A percentile compares a stretch with the other conserved stretches of the same genome.
Evolutionary conservation across 352 stramenopile species (phyloP).

Genomic region (Blastocystis sp.): DNA sequence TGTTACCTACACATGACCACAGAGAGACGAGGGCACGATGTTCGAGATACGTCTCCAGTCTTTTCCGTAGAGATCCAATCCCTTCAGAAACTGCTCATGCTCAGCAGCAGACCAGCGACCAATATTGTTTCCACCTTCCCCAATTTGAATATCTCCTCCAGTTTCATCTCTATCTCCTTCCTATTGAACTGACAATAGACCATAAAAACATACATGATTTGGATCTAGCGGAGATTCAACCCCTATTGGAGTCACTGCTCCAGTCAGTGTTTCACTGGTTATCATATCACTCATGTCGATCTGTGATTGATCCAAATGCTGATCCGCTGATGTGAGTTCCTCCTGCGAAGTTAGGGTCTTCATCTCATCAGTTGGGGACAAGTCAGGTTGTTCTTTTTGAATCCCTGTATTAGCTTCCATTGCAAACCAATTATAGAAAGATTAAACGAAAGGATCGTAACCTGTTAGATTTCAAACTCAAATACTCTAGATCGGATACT

Average conservation of each 20-base stretch:
- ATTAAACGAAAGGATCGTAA: not conserved
- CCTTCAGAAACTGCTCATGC: slow-evolving; percentile 76
- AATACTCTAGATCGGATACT: not conserved
- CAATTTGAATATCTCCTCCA: not conserved
- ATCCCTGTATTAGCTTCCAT: not conserved
- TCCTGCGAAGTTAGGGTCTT: not conserved
- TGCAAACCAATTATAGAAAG: not conserved
- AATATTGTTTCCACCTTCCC: slow-evolving; percentile 50
- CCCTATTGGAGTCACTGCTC: not conserved
- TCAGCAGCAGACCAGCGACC: slow-evolving; percentile 78
- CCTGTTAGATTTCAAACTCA: not conserved
- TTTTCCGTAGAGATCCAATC: slow-evolving; percentile 74
- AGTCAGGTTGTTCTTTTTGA: not conserved
- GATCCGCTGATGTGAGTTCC: not conserved
- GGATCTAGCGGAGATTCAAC: not conserved
- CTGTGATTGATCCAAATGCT: not conserved
- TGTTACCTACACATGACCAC: slow-evolving; percentile 5
- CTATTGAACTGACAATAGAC: not conserved
- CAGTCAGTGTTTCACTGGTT: not conserved
- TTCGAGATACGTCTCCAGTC: slow-evolving; percentile 75
- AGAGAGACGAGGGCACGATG: not conserved
- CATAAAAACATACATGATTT: not conserved
- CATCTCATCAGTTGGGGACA: not conserved
- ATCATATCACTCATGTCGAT: not conserved
- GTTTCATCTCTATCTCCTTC: not conserved